Evolutionary conservation across 2,329 filamentous ascomycete genomes (phyloP).

Genomic region (Diaporthe batatas): DNA sequence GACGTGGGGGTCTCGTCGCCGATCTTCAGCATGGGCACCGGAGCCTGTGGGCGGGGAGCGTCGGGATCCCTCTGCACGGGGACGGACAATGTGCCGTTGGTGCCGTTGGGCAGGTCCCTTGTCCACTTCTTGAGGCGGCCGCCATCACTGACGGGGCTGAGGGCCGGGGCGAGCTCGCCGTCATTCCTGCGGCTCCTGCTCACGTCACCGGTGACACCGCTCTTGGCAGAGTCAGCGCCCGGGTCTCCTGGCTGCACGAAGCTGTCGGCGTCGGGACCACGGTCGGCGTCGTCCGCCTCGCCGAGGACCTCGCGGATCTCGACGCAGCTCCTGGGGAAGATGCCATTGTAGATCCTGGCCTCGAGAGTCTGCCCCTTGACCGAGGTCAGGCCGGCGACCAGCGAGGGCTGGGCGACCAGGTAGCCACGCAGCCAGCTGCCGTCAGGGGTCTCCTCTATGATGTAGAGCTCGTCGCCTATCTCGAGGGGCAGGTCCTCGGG

Average conservation of each 20-base stretch:
- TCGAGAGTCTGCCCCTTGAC: constrained; percentile 94
- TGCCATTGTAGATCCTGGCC: constrained; percentile 97
- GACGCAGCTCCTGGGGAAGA: constrained; percentile 94
- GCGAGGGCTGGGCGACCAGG: constrained; percentile 90
- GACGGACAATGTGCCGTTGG: constrained; percentile 59
- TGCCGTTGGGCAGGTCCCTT: constrained; percentile 56
- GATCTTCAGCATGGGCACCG: constrained; percentile 97
- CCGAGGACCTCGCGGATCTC: constrained; percentile 94
- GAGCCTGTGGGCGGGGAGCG: constrained; percentile 84
- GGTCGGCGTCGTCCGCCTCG: constrained; percentile 71
- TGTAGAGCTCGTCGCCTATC: constrained; percentile 98
- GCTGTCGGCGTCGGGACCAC: constrained; percentile 53
- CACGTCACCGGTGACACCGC: constrained; percentile 59
- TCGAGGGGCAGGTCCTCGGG: constrained; percentile 95
- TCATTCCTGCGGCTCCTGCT: constrained; percentile 53
- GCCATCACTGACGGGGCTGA: constrained; percentile 41
- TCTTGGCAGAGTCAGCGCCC: constrained; percentile 67
- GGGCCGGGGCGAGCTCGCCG: constrained; percentile 43
- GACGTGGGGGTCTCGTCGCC: constrained; percentile 97
- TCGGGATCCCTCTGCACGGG: constrained; percentile 72
- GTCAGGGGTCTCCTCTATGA: constrained; percentile 95
- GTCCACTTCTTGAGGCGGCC: constrained; percentile 43
- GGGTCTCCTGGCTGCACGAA: constrained; percentile 52
- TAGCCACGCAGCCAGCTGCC: constrained; percentile 96
- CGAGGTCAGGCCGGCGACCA: constrained; percentile 91